Conservation (phyloP, 495 filamentous ascomycete genomes). For the Penicillium samsonianum region DNA sequence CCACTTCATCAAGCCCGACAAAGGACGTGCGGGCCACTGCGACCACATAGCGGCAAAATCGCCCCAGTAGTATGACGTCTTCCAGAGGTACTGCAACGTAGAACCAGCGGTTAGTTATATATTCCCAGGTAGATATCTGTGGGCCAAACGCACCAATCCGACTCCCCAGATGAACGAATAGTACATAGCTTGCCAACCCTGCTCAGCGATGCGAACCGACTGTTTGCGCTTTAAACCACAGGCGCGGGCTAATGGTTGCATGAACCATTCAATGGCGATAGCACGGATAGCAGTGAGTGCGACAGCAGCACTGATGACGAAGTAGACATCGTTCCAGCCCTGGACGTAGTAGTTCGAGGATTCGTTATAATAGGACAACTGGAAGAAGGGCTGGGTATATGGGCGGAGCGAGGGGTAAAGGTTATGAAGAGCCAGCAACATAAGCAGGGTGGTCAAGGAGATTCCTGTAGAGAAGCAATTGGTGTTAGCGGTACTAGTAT, state of each 20-base stretch:
- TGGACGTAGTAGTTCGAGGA: constrained; percentile 65
- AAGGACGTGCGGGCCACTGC: constrained; percentile 73
- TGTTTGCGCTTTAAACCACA: constrained; percentile 73
- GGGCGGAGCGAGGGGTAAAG: constrained; percentile 74
- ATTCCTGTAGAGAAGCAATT: constrained; percentile 55
- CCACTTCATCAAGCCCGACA: constrained; percentile 75
- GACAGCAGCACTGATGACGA: constrained; percentile 78
- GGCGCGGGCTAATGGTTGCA: constrained; percentile 70
- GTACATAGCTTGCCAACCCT: constrained; percentile 87
- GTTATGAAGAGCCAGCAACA: constrained; percentile 75
- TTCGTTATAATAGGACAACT: constrained; percentile 77
- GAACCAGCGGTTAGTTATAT: constrained; percentile 6
- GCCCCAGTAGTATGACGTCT: constrained; percentile 73
- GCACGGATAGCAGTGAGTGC: constrained; percentile 84
- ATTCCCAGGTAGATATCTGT: constrained; percentile 1
- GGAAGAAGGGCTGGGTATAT: constrained; percentile 83
- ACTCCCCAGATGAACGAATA: constrained; percentile 75
- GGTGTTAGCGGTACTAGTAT: constrained; percentile 22
- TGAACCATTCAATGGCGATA: constrained; percentile 80
- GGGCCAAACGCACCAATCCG: constrained; percentile 69
- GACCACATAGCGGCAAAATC: constrained; percentile 80
- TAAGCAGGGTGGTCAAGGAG: constrained; percentile 73
- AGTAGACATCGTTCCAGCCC: constrained; percentile 76
- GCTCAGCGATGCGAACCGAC: constrained; percentile 81
- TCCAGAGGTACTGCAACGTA: constrained; percentile 70